Evolutionary conservation across 441 rosid species (phyloP).

Genomic region (Erodium moschatum): DNA sequence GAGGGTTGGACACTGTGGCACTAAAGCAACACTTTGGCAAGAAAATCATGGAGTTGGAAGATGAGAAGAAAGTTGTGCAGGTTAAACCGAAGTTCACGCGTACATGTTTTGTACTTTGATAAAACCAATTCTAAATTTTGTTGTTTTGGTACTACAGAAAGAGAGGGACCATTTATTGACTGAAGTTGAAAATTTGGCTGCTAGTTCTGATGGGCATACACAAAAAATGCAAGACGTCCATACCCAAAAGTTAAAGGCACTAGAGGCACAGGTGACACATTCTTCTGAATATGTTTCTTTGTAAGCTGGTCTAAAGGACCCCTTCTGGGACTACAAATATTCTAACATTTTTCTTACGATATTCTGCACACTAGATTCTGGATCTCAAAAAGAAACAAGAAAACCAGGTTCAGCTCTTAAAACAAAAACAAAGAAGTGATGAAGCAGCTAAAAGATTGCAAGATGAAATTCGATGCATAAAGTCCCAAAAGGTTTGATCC

Average conservation of each 20-base stretch:
- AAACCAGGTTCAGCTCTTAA: slow-evolving; percentile 84
- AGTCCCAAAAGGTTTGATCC: slow-evolving; percentile 74
- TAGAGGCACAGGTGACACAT: slow-evolving; percentile 66
- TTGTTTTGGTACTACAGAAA: slow-evolving; percentile 44
- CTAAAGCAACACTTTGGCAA: slow-evolving; percentile 94
- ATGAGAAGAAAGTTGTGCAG: slow-evolving; percentile 86
- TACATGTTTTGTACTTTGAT: slow-evolving; percentile 10
- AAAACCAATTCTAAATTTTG: slow-evolving; percentile 12
- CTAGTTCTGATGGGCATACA: slow-evolving; percentile 70
- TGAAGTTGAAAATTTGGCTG: slow-evolving; percentile 80
- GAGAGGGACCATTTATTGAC: slow-evolving; percentile 78
- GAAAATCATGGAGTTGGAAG: slow-evolving; percentile 85
- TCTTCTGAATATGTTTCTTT: background rate
- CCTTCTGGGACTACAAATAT: background rate
- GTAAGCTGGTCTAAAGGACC: background rate
- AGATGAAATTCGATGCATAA: slow-evolving; percentile 90
- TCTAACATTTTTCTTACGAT: slow-evolving; percentile 13
- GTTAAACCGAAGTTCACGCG: slow-evolving; percentile 28
- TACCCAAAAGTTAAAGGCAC: slow-evolving; percentile 73
- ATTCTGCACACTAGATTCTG: slow-evolving; percentile 40
- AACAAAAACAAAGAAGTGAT: slow-evolving; percentile 93
- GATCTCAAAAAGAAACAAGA: slow-evolving; percentile 97
- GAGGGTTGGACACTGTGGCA: slow-evolving; percentile 56
- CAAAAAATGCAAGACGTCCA: slow-evolving; percentile 77
- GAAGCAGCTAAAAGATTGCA: slow-evolving; percentile 86